These are phyloP conservation scores for Silene conica DNA, from an alignment of 148 eudicot species.

Conservation along the genomic window DNA sequence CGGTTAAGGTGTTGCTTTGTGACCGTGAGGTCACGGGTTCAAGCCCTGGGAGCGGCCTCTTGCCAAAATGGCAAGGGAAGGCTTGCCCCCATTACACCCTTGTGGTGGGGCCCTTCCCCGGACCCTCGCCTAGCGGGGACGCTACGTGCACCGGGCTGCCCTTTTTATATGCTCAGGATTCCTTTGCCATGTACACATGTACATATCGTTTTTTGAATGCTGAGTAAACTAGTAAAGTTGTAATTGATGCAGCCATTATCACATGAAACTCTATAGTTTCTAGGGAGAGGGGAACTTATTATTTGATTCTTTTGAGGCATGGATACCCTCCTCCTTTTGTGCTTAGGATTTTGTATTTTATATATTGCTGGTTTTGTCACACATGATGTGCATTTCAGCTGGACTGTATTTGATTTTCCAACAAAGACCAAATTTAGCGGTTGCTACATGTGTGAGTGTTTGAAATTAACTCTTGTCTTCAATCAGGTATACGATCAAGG, in stretches of 20 bases:
- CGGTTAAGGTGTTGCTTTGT: too few relatives aligned
- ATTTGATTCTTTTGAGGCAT: background rate
- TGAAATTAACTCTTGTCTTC: background rate
- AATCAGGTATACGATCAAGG: slow-evolving; percentile 28
- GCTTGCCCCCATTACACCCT: too few relatives aligned
- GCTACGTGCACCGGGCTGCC: too few relatives aligned
- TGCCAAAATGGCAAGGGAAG: too few relatives aligned
- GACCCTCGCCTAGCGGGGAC: too few relatives aligned
- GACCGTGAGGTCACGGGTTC: too few relatives aligned
- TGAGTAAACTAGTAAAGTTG: background rate
- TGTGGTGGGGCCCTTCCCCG: too few relatives aligned
- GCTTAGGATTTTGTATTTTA: background rate
- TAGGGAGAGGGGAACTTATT: background rate
- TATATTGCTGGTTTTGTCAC: background rate
- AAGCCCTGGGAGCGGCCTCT: too few relatives aligned
- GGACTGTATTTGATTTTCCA: background rate
- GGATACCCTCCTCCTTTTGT: background rate
- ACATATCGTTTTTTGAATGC: background rate
- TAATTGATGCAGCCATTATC: background rate
- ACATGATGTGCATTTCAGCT: background rate
- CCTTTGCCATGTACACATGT: background rate
- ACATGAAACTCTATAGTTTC: background rate
- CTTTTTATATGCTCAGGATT: background rate
- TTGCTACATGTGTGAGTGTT: background rate
- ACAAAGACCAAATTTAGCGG: background rate